A percentile compares a stretch with the other conserved stretches of the same genome.
Conservation (phyloP, 306 rosid species). For the Pueraria montana region DNA sequence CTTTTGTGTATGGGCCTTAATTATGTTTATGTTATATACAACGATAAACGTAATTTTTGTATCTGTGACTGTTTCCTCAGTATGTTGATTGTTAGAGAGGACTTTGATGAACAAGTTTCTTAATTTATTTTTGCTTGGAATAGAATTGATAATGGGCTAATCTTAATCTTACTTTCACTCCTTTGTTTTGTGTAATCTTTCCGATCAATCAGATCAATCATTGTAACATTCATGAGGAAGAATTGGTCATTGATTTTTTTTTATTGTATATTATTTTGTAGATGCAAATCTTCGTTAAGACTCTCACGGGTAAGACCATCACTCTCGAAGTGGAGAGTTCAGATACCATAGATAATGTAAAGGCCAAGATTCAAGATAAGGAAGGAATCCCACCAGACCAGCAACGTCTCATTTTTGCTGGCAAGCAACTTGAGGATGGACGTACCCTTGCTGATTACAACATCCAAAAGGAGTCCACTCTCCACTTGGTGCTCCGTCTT, state of each 20-base stretch:
- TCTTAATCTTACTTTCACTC: not conserved
- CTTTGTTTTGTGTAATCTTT: not conserved
- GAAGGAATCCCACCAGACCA: slow-evolving; percentile 46
- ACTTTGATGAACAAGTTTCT: too few relatives aligned
- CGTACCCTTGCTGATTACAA: slow-evolving; percentile 40
- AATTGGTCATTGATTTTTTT: not conserved
- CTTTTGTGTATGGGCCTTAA: too few relatives aligned
- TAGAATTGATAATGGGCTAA: not conserved
- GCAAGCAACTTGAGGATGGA: slow-evolving; percentile 44
- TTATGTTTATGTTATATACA: too few relatives aligned
- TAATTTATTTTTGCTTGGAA: too few relatives aligned
- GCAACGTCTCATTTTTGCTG: slow-evolving; percentile 42
- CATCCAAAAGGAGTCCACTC: slow-evolving; percentile 44
- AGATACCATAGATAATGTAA: slow-evolving; percentile 42
- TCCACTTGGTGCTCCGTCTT: slow-evolving; percentile 29
- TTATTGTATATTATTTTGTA: not conserved
- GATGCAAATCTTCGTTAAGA: slow-evolving; percentile 48
- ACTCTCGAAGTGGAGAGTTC: slow-evolving; percentile 47
- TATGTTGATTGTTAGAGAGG: too few relatives aligned
- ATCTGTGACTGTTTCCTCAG: too few relatives aligned
- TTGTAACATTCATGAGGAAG: not conserved
- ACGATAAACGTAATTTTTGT: too few relatives aligned
- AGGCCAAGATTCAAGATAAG: slow-evolving; percentile 42
- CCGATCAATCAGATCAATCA: too few relatives aligned
- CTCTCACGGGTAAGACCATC: slow-evolving; percentile 46